Percentiles rank a stretch among this genome's conserved stretches.
These are phyloP conservation scores for Cairneyella variabilis DNA, from an alignment of 495 filamentous ascomycete species.

Conservation along the genomic window DNA sequence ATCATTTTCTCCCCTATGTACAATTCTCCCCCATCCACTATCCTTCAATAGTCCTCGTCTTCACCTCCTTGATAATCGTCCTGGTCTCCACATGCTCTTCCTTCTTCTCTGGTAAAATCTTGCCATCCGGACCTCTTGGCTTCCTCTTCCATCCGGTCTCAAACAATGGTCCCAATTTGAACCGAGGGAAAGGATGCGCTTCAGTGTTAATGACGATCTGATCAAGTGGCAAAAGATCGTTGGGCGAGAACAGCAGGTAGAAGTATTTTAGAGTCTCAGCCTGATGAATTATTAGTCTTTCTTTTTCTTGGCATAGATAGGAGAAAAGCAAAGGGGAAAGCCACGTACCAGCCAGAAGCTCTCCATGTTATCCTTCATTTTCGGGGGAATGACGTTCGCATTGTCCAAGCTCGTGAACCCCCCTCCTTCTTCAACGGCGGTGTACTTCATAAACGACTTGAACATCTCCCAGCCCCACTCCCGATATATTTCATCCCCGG, in stretches of 20 bases:
- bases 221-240: slow-evolving; percentile 78
- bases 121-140: slow-evolving; percentile 28
- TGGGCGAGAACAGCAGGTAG: slow-evolving; percentile 86
- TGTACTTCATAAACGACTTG: slow-evolving; percentile 81
- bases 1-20: slow-evolving; percentile 7
- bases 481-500: slow-evolving; percentile 83
- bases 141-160: slow-evolving; percentile 86
- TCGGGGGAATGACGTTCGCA: slow-evolving; percentile 64
- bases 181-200: slow-evolving; percentile 85
- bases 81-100: slow-evolving; percentile 8
- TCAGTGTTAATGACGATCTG: slow-evolving; percentile 93
- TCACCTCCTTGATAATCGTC: slow-evolving; percentile 9
- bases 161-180: slow-evolving; percentile 60
- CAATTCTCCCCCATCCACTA: neutral
- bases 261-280: slow-evolving; percentile 98
- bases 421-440: slow-evolving; percentile 60
- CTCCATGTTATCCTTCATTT: slow-evolving; percentile 78
- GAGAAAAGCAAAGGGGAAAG: neutral
- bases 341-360: slow-evolving; percentile 83
- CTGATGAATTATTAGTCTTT: slow-evolving; percentile 36
- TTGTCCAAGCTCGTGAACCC: slow-evolving; percentile 81
- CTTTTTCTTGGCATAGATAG: neutral
- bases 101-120: slow-evolving; percentile 19
- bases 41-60: neutral
- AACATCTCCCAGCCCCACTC: slow-evolving; percentile 99